Percentiles rank a stretch among this genome's conserved stretches.
Evolutionary conservation across 169 alveolate genomes (phyloP).

Genomic region (Neospora caninum): DNA sequence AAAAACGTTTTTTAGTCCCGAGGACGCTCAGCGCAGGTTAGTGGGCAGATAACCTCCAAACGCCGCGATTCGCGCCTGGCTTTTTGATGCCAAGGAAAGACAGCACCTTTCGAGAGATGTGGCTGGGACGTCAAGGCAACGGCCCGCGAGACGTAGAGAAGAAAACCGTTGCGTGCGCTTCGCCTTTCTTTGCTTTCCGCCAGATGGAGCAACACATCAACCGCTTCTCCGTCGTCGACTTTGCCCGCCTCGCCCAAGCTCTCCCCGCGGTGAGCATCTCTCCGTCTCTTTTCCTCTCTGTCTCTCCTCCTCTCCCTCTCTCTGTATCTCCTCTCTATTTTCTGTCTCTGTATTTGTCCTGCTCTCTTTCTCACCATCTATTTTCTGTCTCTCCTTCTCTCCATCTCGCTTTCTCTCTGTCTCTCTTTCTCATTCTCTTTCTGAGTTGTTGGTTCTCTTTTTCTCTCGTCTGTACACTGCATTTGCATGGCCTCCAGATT

Average conservation of each 20-base stretch:
- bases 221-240: conserved; percentile 20
- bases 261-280: conserved; percentile 37
- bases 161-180: no score
- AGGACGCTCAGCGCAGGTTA: no score
- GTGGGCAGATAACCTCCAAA: no score
- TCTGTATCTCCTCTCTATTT: background rate
- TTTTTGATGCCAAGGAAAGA: no score
- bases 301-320: conserved; percentile 2
- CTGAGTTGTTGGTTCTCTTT: background rate
- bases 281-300: background rate
- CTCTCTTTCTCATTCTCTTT: background rate
- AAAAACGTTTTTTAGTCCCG: no score
- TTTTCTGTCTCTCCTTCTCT: background rate
- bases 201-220: conserved; percentile 42
- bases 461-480: background rate
- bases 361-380: background rate
- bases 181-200: no score
- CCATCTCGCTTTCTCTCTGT: background rate
- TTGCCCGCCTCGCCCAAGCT: conserved; percentile 54
- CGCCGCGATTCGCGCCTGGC: no score
- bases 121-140: no score
- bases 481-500: no score
- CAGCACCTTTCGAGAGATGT: no score
- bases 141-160: no score
- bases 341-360: background rate